Percentiles rank a stretch among this genome's conserved stretches.
phyloP scores from a whole-genome alignment of 2,329 filamentous ascomycete species.

The Aspergillus floridensis region DNA sequence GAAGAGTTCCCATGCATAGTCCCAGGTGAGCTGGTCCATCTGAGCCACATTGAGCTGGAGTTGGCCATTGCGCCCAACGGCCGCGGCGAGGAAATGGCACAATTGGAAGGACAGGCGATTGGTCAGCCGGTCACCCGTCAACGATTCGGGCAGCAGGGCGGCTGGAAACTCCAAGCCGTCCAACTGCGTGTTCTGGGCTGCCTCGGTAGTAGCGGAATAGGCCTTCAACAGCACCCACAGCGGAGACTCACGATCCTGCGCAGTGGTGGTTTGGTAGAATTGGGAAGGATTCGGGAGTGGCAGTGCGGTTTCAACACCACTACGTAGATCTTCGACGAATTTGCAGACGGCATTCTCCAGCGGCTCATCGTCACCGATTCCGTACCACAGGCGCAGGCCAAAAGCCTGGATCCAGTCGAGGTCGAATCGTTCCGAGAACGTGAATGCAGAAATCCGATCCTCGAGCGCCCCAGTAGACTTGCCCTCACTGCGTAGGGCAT shows the following conservation, averaged over 20 bases:
- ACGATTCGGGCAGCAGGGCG: slow-evolving; percentile 71
- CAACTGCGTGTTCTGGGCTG: slow-evolving; percentile 33
- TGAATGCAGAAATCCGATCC: slow-evolving; percentile 75
- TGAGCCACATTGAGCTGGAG: slow-evolving; percentile 57
- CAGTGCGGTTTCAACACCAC: slow-evolving; percentile 65
- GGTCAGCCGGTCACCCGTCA: slow-evolving; percentile 71
- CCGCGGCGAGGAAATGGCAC: slow-evolving; percentile 60
- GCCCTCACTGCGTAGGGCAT: slow-evolving; percentile 79
- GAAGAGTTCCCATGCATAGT: slow-evolving; percentile 54
- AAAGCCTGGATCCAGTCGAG: slow-evolving; percentile 94
- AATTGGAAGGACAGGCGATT: slow-evolving; percentile 83
- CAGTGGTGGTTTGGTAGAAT: slow-evolving; percentile 63
- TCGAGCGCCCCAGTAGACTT: slow-evolving; percentile 69
- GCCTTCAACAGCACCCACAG: slow-evolving; percentile 84
- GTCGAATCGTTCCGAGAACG: slow-evolving; percentile 77
- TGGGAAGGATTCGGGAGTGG: slow-evolving; percentile 65
- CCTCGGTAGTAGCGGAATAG: slow-evolving; percentile 55
- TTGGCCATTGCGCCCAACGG: slow-evolving; percentile 47
- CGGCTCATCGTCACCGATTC: slow-evolving; percentile 64
- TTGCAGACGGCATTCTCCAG: slow-evolving; percentile 69
- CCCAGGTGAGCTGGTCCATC: slow-evolving; percentile 63
- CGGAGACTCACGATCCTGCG: slow-evolving; percentile 63
- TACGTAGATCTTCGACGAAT: slow-evolving; percentile 70
- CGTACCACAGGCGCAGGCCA: slow-evolving; percentile 87
- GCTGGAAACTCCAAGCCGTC: slow-evolving; percentile 57